Percentiles rank a stretch among this genome's conserved stretches.
These are phyloP conservation scores for Nakazawaea wyomingensis DNA, from an alignment of 805 yeast species.

Conservation along the genomic window DNA sequence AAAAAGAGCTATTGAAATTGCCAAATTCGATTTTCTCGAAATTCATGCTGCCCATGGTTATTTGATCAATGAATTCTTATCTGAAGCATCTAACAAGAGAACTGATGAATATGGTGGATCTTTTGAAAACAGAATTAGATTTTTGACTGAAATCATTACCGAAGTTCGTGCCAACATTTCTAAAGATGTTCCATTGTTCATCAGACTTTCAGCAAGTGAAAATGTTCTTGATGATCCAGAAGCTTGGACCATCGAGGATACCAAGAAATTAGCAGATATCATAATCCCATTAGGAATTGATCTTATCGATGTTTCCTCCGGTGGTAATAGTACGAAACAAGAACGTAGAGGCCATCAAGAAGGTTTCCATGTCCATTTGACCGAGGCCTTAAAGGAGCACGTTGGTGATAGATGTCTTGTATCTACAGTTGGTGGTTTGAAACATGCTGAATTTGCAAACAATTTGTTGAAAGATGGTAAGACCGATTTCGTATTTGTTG, in stretches of 20 bases:
- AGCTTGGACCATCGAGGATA: slow-evolving; percentile 41
- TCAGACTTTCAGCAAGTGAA: slow-evolving; percentile 44
- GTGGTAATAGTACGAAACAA: slow-evolving; percentile 37
- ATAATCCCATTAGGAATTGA: slow-evolving; percentile 41
- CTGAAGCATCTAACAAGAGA: slow-evolving; percentile 42
- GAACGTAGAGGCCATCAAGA: slow-evolving; percentile 22
- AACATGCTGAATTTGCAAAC: slow-evolving; percentile 32
- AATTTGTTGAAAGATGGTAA: slow-evolving; percentile 33
- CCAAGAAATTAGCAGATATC: slow-evolving; percentile 32
- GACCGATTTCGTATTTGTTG: slow-evolving; percentile 46
- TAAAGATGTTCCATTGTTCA: slow-evolving; percentile 38
- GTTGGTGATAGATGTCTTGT: slow-evolving; percentile 38
- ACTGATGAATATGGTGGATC: slow-evolving; percentile 63
- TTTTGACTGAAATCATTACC: slow-evolving; percentile 41
- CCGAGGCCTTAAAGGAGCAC: slow-evolving; percentile 37
- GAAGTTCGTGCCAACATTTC: slow-evolving; percentile 36
- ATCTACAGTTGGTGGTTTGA: slow-evolving; percentile 43
- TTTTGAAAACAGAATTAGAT: slow-evolving; percentile 50
- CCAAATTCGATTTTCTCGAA: slow-evolving; percentile 61
- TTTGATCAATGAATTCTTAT: slow-evolving; percentile 43
- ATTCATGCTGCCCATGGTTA: slow-evolving; percentile 66
- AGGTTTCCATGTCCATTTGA: slow-evolving; percentile 34
- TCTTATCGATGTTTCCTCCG: slow-evolving; percentile 50
- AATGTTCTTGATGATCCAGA: slow-evolving; percentile 27
- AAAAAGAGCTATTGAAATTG: slow-evolving; percentile 39